Conservation (phyloP, 805 yeast genomes). For the Lachancea nothofagi region DNA sequence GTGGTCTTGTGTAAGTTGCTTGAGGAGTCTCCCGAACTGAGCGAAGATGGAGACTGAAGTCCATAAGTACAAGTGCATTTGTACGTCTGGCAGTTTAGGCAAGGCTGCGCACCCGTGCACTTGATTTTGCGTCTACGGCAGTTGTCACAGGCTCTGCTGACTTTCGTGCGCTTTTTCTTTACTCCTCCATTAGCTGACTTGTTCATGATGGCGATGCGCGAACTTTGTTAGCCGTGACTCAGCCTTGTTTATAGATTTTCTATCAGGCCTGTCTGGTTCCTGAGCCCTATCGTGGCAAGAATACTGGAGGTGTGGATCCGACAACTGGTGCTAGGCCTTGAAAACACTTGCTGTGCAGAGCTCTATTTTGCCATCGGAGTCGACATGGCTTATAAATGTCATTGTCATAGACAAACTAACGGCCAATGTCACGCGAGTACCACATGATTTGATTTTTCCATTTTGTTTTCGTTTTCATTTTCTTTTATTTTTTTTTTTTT, state of each 20-base stretch:
- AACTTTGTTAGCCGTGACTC: not conserved
- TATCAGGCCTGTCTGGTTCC: too few species aligned
- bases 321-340: too few species aligned
- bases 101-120: conserved; percentile 32
- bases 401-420: too few species aligned
- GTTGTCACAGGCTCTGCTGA: conserved; percentile 29
- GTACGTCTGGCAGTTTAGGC: conserved; percentile 30
- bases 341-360: too few species aligned
- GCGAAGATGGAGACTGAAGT: conserved; percentile 1
- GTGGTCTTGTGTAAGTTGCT: not conserved
- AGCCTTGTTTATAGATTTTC: not conserved
- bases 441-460: too few species aligned
- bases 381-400: too few species aligned
- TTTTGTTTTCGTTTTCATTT: too few species aligned
- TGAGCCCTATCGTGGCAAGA: too few species aligned
- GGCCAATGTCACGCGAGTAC: too few species aligned
- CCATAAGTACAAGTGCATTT: conserved; percentile 26
- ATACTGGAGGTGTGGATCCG: too few species aligned
- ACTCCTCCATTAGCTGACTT: not conserved
- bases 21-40: not conserved
- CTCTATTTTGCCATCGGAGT: too few species aligned
- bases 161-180: conserved; percentile 15
- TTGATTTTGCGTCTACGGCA: conserved; percentile 32
- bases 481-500: too few species aligned
- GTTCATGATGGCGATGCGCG: not conserved